Evolutionary conservation across 139 green algal genomes (phyloP).

Genomic region (Eudorina sp.): DNA sequence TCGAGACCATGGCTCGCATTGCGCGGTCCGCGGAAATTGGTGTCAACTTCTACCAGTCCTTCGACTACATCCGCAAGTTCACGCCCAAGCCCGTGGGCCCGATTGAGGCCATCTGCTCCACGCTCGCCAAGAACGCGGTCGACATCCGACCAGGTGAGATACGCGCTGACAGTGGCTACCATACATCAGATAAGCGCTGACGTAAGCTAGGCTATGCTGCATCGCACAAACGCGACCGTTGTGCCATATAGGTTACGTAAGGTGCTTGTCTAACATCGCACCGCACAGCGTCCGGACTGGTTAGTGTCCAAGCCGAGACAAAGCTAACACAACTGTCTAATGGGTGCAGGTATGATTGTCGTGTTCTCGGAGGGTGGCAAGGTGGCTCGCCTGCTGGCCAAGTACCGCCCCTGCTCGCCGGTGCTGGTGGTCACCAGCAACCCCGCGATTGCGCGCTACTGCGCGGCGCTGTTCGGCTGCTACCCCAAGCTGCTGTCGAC

Average conservation of each 20-base stretch:
- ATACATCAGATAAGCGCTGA: too few species aligned
- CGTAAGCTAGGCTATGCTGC: too few species aligned
- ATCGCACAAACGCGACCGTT: too few species aligned
- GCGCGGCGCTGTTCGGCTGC: slow-evolving; percentile 62
- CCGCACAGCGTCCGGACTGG: too few species aligned
- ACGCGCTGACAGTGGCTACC: too few species aligned
- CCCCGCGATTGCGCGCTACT: slow-evolving; percentile 51
- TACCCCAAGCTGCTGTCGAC: slow-evolving; percentile 60
- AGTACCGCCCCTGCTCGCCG: slow-evolving; percentile 77
- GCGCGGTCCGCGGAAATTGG: slow-evolving; percentile 72
- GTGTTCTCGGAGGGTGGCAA: slow-evolving; percentile 73
- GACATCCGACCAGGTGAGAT: slow-evolving; percentile 63
- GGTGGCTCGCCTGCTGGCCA: slow-evolving; percentile 68
- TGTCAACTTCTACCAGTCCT: slow-evolving; percentile 72
- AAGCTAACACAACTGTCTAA: too few species aligned
- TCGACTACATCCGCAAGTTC: slow-evolving; percentile 76
- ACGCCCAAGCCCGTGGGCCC: slow-evolving; percentile 72
- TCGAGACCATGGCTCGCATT: slow-evolving; percentile 72
- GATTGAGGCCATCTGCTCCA: slow-evolving; percentile 65
- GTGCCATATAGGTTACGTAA: too few species aligned
- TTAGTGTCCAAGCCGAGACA: too few species aligned
- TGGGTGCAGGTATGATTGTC: slow-evolving; percentile 72
- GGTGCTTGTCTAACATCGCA: too few species aligned
- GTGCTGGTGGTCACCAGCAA: slow-evolving; percentile 74
- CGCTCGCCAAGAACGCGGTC: slow-evolving; percentile 68